Evolutionary conservation across 441 rosid genomes (phyloP).

Genomic region (Erysimum cheiri): DNA sequence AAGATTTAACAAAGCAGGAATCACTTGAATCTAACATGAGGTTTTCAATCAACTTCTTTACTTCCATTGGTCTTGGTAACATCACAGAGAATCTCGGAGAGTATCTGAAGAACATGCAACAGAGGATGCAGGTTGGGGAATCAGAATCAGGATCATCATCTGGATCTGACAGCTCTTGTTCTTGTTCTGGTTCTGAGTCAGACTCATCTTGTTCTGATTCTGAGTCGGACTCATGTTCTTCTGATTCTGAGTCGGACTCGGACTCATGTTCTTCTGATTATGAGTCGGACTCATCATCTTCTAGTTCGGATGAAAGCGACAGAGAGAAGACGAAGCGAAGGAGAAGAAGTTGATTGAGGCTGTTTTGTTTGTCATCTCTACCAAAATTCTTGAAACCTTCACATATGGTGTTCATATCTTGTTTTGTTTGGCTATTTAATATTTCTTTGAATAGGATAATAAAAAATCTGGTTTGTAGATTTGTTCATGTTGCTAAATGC

Average conservation of each 20-base stretch:
- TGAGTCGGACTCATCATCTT: constrained; percentile 30
- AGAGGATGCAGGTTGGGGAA: constrained; percentile 54
- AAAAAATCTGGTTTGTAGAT: too few species aligned
- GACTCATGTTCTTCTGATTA: constrained; percentile 33
- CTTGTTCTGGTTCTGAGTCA: constrained; percentile 3
- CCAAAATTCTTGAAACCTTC: constrained; percentile 6
- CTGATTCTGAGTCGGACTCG: not conserved
- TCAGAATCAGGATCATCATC: constrained; percentile 47
- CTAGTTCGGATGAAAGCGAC: constrained; percentile 51
- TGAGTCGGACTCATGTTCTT: too few species aligned
- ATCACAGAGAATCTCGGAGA: constrained; percentile 84
- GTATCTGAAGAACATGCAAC: constrained; percentile 86
- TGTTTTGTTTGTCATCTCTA: constrained; percentile 4
- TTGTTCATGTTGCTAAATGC: too few species aligned
- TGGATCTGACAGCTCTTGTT: constrained; percentile 45
- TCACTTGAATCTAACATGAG: constrained; percentile 79
- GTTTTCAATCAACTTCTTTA: constrained; percentile 85
- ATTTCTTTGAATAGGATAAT: not conserved
- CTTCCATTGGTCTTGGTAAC: constrained; percentile 92
- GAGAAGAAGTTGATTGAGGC: constrained; percentile 42
- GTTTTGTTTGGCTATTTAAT: not conserved
- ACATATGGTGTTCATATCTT: not conserved
- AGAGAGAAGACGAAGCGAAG: constrained; percentile 50
- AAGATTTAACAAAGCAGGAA: constrained; percentile 67
- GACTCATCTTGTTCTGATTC: too few species aligned